phyloP scores from a whole-genome alignment of 768 basidiomycete species.

The Leucocoprinus sp. region DNA sequence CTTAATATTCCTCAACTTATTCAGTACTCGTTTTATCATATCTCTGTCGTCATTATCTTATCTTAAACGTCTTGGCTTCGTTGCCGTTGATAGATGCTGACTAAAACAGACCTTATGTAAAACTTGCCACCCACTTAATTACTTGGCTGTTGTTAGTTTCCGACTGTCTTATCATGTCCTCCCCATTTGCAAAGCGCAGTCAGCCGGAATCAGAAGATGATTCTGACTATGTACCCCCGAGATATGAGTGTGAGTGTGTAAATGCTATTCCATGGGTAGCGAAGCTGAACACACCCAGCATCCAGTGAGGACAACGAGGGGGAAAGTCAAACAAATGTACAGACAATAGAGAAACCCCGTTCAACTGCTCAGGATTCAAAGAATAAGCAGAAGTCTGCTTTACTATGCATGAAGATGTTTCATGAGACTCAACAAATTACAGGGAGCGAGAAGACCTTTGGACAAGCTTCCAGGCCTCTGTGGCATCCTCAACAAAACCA shows the following conservation, averaged over 20 bases:
- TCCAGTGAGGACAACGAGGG: constrained; percentile 14
- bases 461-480: constrained; percentile 60
- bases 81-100: too few relatives aligned
- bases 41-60: too few relatives aligned
- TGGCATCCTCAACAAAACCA: constrained; percentile 22
- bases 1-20: too few relatives aligned
- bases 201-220: constrained; percentile 61
- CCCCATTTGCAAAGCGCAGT: not conserved
- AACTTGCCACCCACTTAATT: too few relatives aligned
- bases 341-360: not conserved
- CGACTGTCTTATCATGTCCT: not conserved
- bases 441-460: constrained; percentile 62
- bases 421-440: constrained; percentile 3
- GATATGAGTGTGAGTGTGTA: constrained; percentile 27
- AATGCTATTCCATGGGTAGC: not conserved
- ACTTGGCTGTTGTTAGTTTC: not conserved
- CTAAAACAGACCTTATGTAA: too few relatives aligned
- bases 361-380: constrained; percentile 25
- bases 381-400: constrained; percentile 36
- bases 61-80: too few relatives aligned
- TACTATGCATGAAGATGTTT: too few relatives aligned
- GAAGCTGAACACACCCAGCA: not conserved
- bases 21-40: too few relatives aligned
- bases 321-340: not conserved
- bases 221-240: constrained; percentile 58